Conservation (phyloP, 768 basidiomycete genomes). For the Agaricus blazei region DNA sequence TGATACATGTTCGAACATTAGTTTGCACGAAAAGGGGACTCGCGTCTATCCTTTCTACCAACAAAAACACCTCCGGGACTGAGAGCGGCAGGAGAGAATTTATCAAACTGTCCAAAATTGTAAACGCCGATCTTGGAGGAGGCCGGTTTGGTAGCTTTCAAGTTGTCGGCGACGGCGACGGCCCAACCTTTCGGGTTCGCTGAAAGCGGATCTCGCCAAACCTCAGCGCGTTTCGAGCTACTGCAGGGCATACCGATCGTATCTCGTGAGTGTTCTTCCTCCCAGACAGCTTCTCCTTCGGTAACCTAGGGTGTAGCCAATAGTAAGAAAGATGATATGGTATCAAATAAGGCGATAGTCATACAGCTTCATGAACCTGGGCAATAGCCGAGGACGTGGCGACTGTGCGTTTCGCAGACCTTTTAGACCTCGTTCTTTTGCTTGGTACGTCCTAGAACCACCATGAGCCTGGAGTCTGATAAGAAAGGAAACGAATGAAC, state of each 20-base stretch:
- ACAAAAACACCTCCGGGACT: constrained; percentile 84
- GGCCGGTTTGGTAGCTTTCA: constrained; percentile 38
- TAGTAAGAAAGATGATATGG: constrained; percentile 6
- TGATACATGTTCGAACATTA: constrained; percentile 75
- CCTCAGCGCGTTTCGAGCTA: constrained; percentile 83
- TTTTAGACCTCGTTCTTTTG: constrained; percentile 68
- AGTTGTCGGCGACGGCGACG: constrained; percentile 48
- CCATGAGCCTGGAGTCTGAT: not conserved
- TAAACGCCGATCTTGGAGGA: constrained; percentile 80
- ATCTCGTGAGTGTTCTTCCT: constrained; percentile 54
- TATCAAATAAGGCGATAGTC: constrained; percentile 22
- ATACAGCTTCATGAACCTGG: constrained; percentile 79
- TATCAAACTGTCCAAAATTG: constrained; percentile 83
- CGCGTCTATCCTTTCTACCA: constrained; percentile 65
- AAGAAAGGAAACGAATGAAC: constrained; percentile 6
- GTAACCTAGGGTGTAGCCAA: constrained; percentile 47
- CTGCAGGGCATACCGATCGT: constrained; percentile 81
- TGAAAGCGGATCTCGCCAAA: constrained; percentile 48
- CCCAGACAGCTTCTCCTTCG: constrained; percentile 69
- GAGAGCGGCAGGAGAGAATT: constrained; percentile 61
- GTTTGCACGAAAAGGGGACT: constrained; percentile 70
- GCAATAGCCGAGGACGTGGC: constrained; percentile 86
- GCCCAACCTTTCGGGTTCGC: constrained; percentile 81
- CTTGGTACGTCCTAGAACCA: constrained; percentile 79
- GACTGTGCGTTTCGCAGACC: constrained; percentile 66